Evolutionary conservation across 73 alveolate species (phyloP).

Genomic region (Durusdinium trenchii): DNA sequence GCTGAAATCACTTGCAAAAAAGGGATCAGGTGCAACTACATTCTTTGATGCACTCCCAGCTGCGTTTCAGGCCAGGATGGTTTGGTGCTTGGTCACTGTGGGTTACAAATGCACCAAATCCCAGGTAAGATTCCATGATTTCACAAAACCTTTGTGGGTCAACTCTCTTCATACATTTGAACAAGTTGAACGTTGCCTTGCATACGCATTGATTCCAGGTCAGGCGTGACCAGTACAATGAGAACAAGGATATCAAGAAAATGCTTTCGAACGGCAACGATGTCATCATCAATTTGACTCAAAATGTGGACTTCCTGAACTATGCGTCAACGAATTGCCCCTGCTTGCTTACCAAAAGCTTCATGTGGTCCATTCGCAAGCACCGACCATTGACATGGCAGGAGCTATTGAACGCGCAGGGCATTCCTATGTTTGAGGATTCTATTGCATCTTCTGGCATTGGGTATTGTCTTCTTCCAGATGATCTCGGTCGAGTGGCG

Average conservation of each 20-base stretch:
- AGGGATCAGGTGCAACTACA: not conserved
- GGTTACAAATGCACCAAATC: too few species aligned
- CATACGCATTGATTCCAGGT: not conserved
- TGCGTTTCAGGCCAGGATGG: not conserved
- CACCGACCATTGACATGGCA: not conserved
- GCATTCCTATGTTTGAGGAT: not conserved
- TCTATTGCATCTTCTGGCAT: not conserved
- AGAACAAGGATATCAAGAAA: not conserved
- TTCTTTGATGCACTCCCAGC: constrained; percentile 4
- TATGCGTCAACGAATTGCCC: not conserved
- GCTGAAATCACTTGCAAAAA: not conserved
- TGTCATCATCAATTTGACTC: not conserved
- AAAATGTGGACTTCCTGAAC: not conserved
- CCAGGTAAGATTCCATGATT: too few species aligned
- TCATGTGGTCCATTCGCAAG: not conserved
- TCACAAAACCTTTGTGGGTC: not conserved
- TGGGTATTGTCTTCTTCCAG: not conserved
- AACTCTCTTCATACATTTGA: not conserved
- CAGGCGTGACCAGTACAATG: not conserved
- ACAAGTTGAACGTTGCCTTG: too few species aligned
- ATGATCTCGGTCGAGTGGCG: not conserved
- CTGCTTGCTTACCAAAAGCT: not conserved
- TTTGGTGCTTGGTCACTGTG: too few species aligned
- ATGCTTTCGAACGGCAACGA: not conserved
- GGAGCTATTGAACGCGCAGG: constrained; percentile 19